Evolutionary conservation across 371 early-diverging fungal species (phyloP), one percentile per base, ranked within the genome.

Genomic region (Mucor piriformis): DNA sequence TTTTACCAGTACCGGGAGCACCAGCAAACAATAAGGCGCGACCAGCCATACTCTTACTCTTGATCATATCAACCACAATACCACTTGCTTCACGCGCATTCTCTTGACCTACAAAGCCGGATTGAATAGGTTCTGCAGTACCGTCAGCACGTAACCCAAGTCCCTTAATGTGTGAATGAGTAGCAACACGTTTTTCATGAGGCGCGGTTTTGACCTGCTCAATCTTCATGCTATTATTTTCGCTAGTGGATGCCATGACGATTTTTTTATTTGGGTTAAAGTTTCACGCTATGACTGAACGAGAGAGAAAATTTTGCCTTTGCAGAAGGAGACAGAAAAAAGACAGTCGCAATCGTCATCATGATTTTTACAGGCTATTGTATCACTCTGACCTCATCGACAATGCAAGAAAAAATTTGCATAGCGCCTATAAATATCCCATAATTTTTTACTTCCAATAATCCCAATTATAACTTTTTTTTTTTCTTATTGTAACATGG

Each of bases 51-150:
- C 95, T 95, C 74, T 95, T 95, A 43, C 90, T 84, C 62, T 91
- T 90, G 77, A 98, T 94, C 69, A 98, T 77, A 64, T 97, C 97
- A 2, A 95, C 95, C 38, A 95, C 86, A 34, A 97, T 83, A 29
- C 98, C 97, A 40, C 94, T 92, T 1, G 97, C 97, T 88, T 98
- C 95, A 57, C 99, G 83, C 6, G 98, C 98, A 34, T 88, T 84
- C 67, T 94, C 92, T 74, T 99, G 98, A 21, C 98, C 99, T 37
- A 98, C 98, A 71, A 99, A 94, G 11, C 98, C 98, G 18, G 89
- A 88, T 10, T 92, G 81, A 48, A 89, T 88, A 1, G 91, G 92
- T 59, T 92, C 92, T 8, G 97, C 95, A 8, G 81, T 78, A 48
- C 97, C 97, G 64, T 97, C 97, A 2, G 91, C 86, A 53, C 79